Conservation (phyloP, 83 land plant genomes). For the Diphasiastrum complanatum region DNA sequence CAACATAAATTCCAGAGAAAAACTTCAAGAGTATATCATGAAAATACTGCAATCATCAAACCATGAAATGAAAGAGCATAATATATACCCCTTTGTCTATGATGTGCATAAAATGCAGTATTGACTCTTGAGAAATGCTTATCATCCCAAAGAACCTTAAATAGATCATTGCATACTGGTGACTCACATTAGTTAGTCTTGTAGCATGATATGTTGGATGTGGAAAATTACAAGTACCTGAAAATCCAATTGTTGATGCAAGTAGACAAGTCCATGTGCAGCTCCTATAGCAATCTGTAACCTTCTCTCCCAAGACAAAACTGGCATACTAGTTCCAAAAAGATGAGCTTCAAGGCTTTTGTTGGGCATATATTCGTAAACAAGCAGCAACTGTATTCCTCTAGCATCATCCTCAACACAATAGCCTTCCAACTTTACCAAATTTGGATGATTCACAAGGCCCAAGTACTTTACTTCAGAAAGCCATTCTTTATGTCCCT, state of each 20-base stretch:
- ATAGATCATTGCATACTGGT: too few species aligned
- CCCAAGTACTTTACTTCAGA: slow-evolving; percentile 54
- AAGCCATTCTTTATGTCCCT: slow-evolving; percentile 64
- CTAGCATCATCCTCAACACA: slow-evolving; percentile 45
- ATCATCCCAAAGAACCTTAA: too few species aligned
- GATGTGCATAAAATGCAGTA: too few species aligned
- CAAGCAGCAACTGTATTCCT: slow-evolving; percentile 48
- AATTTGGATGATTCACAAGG: slow-evolving; percentile 48
- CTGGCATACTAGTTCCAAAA: slow-evolving; percentile 27
- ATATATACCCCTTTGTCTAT: too few species aligned
- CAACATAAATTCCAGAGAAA: too few species aligned
- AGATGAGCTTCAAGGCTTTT: slow-evolving; percentile 50
- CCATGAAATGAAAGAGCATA: too few species aligned
- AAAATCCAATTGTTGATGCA: slow-evolving; percentile 49
- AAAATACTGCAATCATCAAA: too few species aligned
- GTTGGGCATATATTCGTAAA: slow-evolving; percentile 55
- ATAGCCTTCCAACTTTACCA: slow-evolving; percentile 54
- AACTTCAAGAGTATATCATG: too few species aligned
- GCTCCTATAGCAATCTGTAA: slow-evolving; percentile 52
- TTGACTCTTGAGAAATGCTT: too few species aligned
- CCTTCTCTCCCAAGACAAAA: slow-evolving; percentile 49
- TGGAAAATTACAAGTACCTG: too few species aligned
- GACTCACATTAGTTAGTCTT: too few species aligned
- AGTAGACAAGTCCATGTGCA: slow-evolving; percentile 61
- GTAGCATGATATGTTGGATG: too few species aligned